Evolutionary conservation across 768 basidiomycete genomes (phyloP).

Genomic region (Coprinellus aureogranulatus): DNA sequence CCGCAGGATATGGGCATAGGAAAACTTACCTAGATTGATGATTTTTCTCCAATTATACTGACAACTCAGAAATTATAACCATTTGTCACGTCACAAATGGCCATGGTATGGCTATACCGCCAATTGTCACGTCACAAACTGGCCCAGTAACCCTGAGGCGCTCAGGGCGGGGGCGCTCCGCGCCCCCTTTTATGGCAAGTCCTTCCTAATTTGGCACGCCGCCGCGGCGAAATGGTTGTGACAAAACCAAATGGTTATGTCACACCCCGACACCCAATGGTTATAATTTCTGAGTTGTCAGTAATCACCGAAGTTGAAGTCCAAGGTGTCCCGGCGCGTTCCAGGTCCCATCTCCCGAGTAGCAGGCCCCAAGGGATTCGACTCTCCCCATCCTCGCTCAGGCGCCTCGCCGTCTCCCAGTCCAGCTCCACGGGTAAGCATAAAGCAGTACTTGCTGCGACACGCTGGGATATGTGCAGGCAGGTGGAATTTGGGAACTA

Average conservation of each 20-base stretch:
- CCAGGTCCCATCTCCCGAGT: conserved; percentile 35
- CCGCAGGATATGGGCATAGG: not conserved
- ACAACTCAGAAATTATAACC: too few species aligned
- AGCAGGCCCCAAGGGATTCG: conserved; percentile 24
- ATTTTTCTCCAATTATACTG: conserved; percentile 27
- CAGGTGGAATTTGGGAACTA: not conserved
- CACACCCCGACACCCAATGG: not conserved
- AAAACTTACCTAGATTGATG: conserved; percentile 14
- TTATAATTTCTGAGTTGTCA: not conserved
- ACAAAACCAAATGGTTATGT: not conserved
- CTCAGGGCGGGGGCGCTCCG: too few species aligned
- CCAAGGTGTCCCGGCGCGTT: conserved; percentile 22
- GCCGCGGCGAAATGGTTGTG: not conserved
- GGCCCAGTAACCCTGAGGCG: too few species aligned
- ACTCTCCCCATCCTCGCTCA: conserved; percentile 30
- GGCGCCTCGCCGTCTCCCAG: conserved; percentile 32
- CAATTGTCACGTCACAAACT: too few species aligned
- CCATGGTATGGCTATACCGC: too few species aligned
- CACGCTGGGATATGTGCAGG: not conserved
- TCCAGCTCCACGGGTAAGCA: conserved; percentile 20
- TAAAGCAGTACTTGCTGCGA: conserved; percentile 17
- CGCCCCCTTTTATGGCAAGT: too few species aligned
- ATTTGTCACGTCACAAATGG: too few species aligned
- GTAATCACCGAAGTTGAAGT: conserved; percentile 25
- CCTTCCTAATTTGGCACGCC: too few species aligned